Evolutionary conservation across 306 rosid genomes (phyloP), one percentile per base, ranked within the genome.

Genomic region (Cicer cuneatum): DNA sequence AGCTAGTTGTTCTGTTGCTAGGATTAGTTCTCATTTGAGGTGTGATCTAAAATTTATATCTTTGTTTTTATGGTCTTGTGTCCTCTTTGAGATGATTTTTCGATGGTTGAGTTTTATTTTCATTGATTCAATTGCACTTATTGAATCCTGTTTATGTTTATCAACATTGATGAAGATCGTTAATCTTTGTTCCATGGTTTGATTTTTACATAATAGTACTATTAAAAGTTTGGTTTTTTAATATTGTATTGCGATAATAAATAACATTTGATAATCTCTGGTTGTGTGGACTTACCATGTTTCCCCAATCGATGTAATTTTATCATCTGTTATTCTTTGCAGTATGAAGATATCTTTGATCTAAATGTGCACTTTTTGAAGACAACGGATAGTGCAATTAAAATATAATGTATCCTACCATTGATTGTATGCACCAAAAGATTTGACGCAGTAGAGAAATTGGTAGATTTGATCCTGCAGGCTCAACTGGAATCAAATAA

Each of bases 401-500:
- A 58, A 48, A 61, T 49, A 48, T 80, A 75, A 58, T 41, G 42
- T 48, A 35, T 43, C 14, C 12, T 13, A 18, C 15, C 10, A 13
- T 69, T 21, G 69, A 68, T 67, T 73, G 64, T 29, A 33, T 37
- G n/a, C n/a, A 10, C 49, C 47, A 0, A n/a, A 77, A 66, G 54
- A 49, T 43, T 53, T 78, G 63, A 14, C 63, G 62, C 14, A 33
- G 59, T 12, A 5, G 18, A 69, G 54, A 59, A 59, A 29, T 29
- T 29, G 14, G n/a, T 14, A 58, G 40, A 45, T 43, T 66, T 58
- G 61, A 77, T n/a, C 66, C 58, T 2, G 6, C 48, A 11, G 69
- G 66, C 56, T 15, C 24, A 15, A 46, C 80, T 76, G 82, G 62
- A 76, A 61, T 82, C 41, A 53, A 35, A 37, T 1, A 57, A 37